These are phyloP conservation scores for Amanita phalloides DNA, from an alignment of 768 basidiomycete species.

Conservation along the genomic window DNA sequence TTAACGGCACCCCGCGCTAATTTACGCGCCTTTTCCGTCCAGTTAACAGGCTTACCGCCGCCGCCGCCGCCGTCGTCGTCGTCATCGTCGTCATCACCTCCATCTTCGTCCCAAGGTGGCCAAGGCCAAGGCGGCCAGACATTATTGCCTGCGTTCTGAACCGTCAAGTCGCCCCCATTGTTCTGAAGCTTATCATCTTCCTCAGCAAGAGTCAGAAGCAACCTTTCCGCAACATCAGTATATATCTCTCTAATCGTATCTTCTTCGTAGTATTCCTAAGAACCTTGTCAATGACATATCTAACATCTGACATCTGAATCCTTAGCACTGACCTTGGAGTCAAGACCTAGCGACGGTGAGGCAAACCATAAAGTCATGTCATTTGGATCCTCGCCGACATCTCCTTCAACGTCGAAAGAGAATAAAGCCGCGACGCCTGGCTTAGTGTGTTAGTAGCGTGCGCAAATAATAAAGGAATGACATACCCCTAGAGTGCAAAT, in stretches of 20 bases:
- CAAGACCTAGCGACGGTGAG: slow-evolving; percentile 73
- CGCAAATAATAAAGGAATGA: background rate
- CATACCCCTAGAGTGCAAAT: slow-evolving; percentile 77
- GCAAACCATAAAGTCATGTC: slow-evolving; percentile 79
- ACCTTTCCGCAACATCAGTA: slow-evolving; percentile 49
- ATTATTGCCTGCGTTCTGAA: slow-evolving; percentile 27
- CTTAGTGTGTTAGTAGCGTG: background rate
- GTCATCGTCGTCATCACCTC: slow-evolving; percentile 46
- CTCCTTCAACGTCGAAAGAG: slow-evolving; percentile 79
- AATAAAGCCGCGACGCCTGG: slow-evolving; percentile 73
- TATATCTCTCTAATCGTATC: slow-evolving; percentile 60
- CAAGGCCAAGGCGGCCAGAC: slow-evolving; percentile 78
- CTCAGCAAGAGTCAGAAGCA: slow-evolving; percentile 51
- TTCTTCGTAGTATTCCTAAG: slow-evolving; percentile 85
- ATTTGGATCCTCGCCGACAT: slow-evolving; percentile 79
- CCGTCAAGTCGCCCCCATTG: slow-evolving; percentile 11
- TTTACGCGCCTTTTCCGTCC: slow-evolving; percentile 42
- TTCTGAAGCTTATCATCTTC: slow-evolving; percentile 26
- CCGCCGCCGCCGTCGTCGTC: slow-evolving; percentile 22
- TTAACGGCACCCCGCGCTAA: slow-evolving; percentile 63
- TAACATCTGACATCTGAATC: background rate
- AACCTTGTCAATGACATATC: background rate
- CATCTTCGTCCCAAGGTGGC: slow-evolving; percentile 69
- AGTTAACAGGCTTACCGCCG: slow-evolving; percentile 31
- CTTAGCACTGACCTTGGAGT: slow-evolving; percentile 60